Conservation (phyloP, 495 filamentous ascomycete species). For the Chaetomium cochliodes region DNA sequence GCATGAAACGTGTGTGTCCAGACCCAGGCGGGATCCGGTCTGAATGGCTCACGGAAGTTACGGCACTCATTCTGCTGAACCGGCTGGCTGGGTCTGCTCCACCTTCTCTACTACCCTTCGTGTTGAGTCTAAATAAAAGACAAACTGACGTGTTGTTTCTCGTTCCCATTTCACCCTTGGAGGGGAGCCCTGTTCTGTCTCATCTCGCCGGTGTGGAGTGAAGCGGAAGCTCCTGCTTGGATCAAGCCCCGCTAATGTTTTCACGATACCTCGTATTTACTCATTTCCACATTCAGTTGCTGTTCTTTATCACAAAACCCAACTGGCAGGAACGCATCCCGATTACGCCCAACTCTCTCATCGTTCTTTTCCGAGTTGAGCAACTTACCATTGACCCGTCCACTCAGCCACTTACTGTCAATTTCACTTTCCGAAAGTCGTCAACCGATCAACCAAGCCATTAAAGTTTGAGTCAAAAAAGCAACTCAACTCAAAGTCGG, state of each 20-base stretch:
- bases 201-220: background rate
- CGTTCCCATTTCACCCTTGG: background rate
- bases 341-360: too few species aligned
- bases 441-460: too few species aligned
- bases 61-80: background rate
- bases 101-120: background rate
- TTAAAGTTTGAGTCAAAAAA: too few species aligned
- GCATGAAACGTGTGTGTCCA: constrained; percentile 7
- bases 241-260: background rate
- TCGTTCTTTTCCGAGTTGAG: too few species aligned
- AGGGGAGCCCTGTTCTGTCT: background rate
- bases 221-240: background rate
- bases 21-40: background rate
- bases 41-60: background rate
- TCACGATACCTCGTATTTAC: background rate
- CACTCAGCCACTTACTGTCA: too few species aligned
- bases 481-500: too few species aligned
- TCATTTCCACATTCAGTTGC: background rate
- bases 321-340: too few species aligned
- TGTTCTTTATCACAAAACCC: too few species aligned
- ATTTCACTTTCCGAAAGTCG: too few species aligned
- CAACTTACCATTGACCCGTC: too few species aligned
- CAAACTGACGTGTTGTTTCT: background rate
- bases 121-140: background rate
- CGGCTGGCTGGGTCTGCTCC: background rate